phyloP scores from a whole-genome alignment of 257 asterid species.

The Ballota nigra region DNA sequence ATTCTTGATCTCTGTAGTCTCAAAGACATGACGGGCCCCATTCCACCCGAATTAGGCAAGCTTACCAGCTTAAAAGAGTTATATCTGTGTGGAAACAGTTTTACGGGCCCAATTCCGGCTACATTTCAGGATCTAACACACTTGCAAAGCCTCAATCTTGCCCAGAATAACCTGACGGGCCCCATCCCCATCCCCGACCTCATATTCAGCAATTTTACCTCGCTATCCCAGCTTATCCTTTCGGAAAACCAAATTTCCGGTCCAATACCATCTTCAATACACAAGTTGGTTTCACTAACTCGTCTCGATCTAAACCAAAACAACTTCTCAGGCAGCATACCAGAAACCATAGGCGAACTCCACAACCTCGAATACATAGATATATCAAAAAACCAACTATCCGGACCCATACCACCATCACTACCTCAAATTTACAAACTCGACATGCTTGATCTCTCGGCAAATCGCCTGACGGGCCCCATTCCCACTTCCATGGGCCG shows the following conservation, averaged over 20 bases:
- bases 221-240: slow-evolving; percentile 36
- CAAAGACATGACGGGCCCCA: slow-evolving; percentile 40
- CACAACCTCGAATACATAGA: slow-evolving; percentile 29
- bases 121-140: slow-evolving; percentile 26
- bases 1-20: slow-evolving; percentile 56
- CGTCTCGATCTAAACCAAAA: slow-evolving; percentile 43
- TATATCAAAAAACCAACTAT: slow-evolving; percentile 43
- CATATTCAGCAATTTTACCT: slow-evolving; percentile 31
- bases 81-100: slow-evolving; percentile 38
- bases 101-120: slow-evolving; percentile 47
- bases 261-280: slow-evolving; percentile 46
- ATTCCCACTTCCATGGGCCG: slow-evolving; percentile 52
- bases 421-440: slow-evolving; percentile 36
- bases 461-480: slow-evolving; percentile 40
- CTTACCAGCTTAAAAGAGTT: slow-evolving; percentile 29
- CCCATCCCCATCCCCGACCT: slow-evolving; percentile 34
- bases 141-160: slow-evolving; percentile 30
- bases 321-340: slow-evolving; percentile 47
- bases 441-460: slow-evolving; percentile 21
- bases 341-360: slow-evolving; percentile 42
- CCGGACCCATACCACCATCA: slow-evolving; percentile 49
- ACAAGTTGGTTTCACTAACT: slow-evolving; percentile 32
- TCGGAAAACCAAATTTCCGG: slow-evolving; percentile 49
- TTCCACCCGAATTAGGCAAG: slow-evolving; percentile 53
- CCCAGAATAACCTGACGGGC: slow-evolving; percentile 43